Evolutionary conservation across 208 protist genomes (phyloP), one percentile per base, ranked within the genome.

Genomic region (Spongospora subterranea): DNA sequence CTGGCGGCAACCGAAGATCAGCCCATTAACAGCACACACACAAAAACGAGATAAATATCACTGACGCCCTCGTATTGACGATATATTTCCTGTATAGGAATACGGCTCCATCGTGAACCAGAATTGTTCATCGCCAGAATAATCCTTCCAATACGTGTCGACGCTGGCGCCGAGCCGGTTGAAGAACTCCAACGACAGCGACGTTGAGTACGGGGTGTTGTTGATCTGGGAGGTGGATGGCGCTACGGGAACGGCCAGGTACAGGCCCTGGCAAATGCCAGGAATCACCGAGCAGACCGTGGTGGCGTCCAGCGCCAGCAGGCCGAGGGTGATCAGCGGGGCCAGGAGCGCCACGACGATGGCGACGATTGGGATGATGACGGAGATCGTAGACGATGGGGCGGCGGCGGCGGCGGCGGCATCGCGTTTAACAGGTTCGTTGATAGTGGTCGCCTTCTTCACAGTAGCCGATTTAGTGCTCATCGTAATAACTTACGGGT

Each of bases 101-200:
- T 45, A 82, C 35, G 71, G 71, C 35, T 82, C 71, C 71, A 82
- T 82, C 35, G 71, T 40, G n/a, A 82, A 82, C 71, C 71, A 82
- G 71, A 82, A 82, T 43, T 82, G 71, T 35, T 82, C 71, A 20
- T 82, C 71, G 71, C 71, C 71, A 39, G 71, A 35, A 43, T 82
- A 82, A n/a, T 82, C 71, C n/a, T 82, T 82, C 71, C 71, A 82
- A 43, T 82, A 82, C 17, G 71, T 82, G 71, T 82, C n/a, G 71
- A 82, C 71, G 17, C 13, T 6, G 35, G 35, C 35, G 17, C 11
- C 6, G 6, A 82, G n/a, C 11, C 71, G 71, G n/a, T 82, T 82
- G 71, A 82, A 82, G 71, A 82, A 82, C n/a, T 82, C 71, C 6
- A 82, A n/a, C 71, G 71, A 82, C 17, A 82, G 6, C 11, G 71